Evolutionary conservation across 1,284 basidiomycete genomes (phyloP).

Genomic region (Ganoderma lucidum): DNA sequence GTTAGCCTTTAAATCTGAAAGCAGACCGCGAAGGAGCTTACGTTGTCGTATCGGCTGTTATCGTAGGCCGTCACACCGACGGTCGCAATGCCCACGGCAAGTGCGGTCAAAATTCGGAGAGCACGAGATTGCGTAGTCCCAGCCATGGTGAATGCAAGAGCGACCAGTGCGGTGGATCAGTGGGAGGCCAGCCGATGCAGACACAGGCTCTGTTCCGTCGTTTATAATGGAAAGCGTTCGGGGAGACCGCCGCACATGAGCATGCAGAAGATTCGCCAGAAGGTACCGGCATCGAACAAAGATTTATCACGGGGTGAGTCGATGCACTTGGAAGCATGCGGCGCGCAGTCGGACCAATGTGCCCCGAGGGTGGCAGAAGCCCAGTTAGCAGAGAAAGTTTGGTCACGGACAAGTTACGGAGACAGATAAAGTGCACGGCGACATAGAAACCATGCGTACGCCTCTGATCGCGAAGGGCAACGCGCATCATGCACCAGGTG

Average conservation of each 20-base stretch:
- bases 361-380: constrained; percentile 21
- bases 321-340: constrained; percentile 31
- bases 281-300: constrained; percentile 21
- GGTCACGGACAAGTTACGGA: background rate
- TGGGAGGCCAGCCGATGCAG: constrained; percentile 24
- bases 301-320: constrained; percentile 28
- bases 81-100: constrained; percentile 25
- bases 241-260: constrained; percentile 14
- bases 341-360: constrained; percentile 27
- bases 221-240: constrained; percentile 27
- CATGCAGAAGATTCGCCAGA: constrained; percentile 15
- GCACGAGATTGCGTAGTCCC: constrained; percentile 20
- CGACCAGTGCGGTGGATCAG: constrained; percentile 13
- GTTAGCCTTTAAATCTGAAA: constrained; percentile 2
- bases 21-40: constrained; percentile 38
- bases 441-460: constrained; percentile 27
- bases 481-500: constrained; percentile 26
- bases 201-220: background rate
- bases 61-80: constrained; percentile 48
- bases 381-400: constrained; percentile 16
- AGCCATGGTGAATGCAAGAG: constrained; percentile 22
- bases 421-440: constrained; percentile 23
- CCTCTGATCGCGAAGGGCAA: constrained; percentile 26
- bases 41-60: constrained; percentile 68
- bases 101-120: constrained; percentile 27